A percentile compares a stretch with the other conserved stretches of the same genome.
Conservation (phyloP, 495 filamentous ascomycete species). For the Xylaria castorea region DNA sequence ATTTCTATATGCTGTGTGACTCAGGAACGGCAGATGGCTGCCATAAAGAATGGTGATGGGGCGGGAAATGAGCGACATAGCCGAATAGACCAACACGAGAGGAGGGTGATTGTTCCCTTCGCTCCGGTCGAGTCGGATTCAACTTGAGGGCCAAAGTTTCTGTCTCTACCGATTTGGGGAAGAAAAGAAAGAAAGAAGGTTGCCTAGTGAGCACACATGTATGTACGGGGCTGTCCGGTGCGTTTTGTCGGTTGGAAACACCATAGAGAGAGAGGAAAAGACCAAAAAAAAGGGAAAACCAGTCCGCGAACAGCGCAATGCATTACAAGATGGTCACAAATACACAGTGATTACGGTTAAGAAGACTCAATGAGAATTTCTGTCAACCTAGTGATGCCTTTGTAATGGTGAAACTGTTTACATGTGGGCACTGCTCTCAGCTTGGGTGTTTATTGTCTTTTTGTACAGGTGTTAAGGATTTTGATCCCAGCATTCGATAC, state of each 20-base stretch:
- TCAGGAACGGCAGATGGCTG: background rate
- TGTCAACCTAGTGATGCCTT: background rate
- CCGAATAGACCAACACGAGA: conserved; percentile 9
- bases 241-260: background rate
- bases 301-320: conserved; percentile 6
- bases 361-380: background rate
- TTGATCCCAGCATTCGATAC: background rate
- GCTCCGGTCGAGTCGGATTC: background rate
- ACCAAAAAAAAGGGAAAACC: background rate
- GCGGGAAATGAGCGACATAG: background rate
- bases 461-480: background rate
- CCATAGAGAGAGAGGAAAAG: conserved; percentile 11
- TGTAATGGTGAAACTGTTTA: background rate
- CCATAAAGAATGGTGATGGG: background rate
- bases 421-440: background rate
- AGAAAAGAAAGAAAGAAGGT: background rate
- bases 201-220: conserved; percentile 4
- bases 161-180: conserved; percentile 9
- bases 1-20: conserved; percentile 19
- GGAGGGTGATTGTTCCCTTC: conserved; percentile 3
- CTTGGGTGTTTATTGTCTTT: background rate
- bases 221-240: conserved; percentile 17
- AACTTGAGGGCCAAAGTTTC: conserved; percentile 12
- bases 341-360: background rate
- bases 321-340: background rate